phyloP scores from a whole-genome alignment of 2,329 filamentous ascomycete species.

The Colletotrichum falcatum region DNA sequence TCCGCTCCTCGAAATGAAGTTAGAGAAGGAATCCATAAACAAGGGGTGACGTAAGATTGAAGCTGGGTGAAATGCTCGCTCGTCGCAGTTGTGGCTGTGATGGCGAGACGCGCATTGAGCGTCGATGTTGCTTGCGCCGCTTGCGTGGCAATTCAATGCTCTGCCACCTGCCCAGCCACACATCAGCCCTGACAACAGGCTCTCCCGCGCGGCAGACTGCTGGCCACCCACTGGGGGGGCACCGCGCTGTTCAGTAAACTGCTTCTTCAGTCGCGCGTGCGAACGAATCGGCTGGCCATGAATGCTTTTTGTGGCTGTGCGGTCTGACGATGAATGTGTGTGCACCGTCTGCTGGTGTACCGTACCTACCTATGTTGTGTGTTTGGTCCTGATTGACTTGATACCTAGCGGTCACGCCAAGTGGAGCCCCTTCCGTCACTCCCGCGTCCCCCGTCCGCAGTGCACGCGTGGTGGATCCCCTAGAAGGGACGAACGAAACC shows the following conservation, averaged over 20 bases:
- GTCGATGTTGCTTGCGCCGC: constrained; percentile 20
- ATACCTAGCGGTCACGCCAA: constrained; percentile 20
- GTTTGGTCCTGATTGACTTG: neutral
- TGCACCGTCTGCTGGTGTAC: neutral
- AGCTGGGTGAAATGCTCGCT: constrained; percentile 3
- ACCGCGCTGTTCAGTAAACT: constrained; percentile 17
- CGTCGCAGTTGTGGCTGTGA: constrained; percentile 29
- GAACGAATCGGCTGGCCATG: constrained; percentile 13
- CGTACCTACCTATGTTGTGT: too few relatives aligned
- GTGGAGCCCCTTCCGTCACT: constrained; percentile 35
- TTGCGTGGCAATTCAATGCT: constrained; percentile 28
- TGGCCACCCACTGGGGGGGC: constrained; percentile 11
- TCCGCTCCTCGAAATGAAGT: neutral
- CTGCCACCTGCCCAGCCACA: constrained; percentile 17
- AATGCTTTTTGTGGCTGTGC: neutral
- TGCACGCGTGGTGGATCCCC: constrained; percentile 13
- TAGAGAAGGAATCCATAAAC: neutral
- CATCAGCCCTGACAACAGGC: constrained; percentile 20
- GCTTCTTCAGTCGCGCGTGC: neutral
- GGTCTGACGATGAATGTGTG: neutral
- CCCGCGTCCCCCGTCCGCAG: constrained; percentile 33
- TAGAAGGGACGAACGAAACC: neutral
- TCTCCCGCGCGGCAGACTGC: neutral
- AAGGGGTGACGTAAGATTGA: neutral
- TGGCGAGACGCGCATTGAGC: constrained; percentile 7